These are phyloP conservation scores for Luffa acutangula DNA, from an alignment of 306 rosid species.

Conservation along the genomic window DNA sequence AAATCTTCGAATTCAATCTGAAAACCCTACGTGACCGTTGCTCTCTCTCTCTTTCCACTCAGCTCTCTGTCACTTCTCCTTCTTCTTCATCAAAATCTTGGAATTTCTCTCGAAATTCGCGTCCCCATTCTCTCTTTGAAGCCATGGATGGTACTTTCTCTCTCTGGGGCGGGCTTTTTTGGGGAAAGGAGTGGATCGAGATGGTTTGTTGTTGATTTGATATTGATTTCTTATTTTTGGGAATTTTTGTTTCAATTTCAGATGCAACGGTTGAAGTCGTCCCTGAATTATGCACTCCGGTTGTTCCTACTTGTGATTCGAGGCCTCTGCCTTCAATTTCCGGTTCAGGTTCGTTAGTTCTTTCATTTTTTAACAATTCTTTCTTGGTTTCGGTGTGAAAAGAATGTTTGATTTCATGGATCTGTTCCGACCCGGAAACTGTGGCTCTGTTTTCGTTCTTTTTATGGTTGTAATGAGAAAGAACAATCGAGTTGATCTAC, in stretches of 20 bases:
- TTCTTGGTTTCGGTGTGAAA: not conserved
- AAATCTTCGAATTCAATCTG: slow-evolving; percentile 21
- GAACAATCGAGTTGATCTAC: not conserved
- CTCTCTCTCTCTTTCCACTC: slow-evolving; percentile 14
- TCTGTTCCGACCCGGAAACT: slow-evolving; percentile 1
- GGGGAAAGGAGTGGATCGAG: not conserved
- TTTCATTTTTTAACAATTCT: not conserved
- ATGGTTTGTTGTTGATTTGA: not conserved
- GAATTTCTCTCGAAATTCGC: not conserved
- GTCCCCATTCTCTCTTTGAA: slow-evolving; percentile 2
- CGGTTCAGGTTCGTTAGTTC: slow-evolving; percentile 26
- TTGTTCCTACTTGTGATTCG: slow-evolving; percentile 24
- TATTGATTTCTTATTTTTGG: not conserved
- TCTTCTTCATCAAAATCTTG: slow-evolving; percentile 9
- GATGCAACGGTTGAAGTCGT: slow-evolving; percentile 37
- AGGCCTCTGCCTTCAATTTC: slow-evolving; percentile 20
- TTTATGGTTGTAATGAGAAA: not conserved
- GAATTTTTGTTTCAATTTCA: slow-evolving; percentile 17
- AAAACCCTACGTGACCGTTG: slow-evolving; percentile 21
- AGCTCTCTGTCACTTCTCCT: slow-evolving; percentile 12
- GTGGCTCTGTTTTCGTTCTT: slow-evolving; percentile 8
- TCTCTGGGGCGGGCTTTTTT: not conserved
- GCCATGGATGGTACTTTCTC: slow-evolving; percentile 43
- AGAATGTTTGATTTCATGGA: not conserved
- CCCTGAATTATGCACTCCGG: slow-evolving; percentile 18